These are phyloP conservation scores for Phytophthora lateralis DNA, from an alignment of 352 stramenopile genomes.

Conservation along the genomic window DNA sequence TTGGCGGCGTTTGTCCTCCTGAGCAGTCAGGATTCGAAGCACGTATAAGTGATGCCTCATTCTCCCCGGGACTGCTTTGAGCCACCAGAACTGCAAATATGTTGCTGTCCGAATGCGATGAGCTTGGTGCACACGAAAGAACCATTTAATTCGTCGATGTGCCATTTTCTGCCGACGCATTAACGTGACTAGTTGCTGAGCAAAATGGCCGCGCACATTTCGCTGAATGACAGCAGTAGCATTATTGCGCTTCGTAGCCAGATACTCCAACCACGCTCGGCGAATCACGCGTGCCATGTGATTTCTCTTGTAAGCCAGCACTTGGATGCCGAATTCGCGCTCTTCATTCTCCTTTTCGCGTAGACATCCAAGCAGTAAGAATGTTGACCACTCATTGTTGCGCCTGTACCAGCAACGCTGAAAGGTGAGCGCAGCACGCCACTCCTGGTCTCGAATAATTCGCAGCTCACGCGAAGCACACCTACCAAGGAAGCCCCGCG, in stretches of 20 bases:
- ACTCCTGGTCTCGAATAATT: constrained; percentile 41
- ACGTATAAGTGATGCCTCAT: constrained; percentile 50
- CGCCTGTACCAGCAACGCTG: constrained; percentile 82
- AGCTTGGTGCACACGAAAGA: constrained; percentile 62
- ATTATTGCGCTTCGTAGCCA: constrained; percentile 23
- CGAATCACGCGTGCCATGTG: constrained; percentile 55
- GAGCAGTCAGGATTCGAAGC: constrained; percentile 18
- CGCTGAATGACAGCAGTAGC: constrained; percentile 56
- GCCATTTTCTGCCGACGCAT: constrained; percentile 49
- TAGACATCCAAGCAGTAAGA: constrained; percentile 79
- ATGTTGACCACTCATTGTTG: constrained; percentile 87
- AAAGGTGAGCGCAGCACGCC: constrained; percentile 68
- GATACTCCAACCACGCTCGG: constrained; percentile 41
- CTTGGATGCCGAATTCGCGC: constrained; percentile 41
- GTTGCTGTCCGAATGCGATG: constrained; percentile 43
- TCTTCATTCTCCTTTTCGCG: constrained; percentile 74
- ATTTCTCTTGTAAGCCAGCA: constrained; percentile 50
- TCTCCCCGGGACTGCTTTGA: constrained; percentile 53
- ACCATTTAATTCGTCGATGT: constrained; percentile 83
- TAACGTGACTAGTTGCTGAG: constrained; percentile 36
- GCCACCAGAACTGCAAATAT: constrained; percentile 78
- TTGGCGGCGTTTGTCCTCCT: constrained; percentile 11
- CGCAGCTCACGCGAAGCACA: constrained; percentile 32
- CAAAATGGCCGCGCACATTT: constrained; percentile 35
- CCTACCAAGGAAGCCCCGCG: constrained; percentile 60